Base-by-base conservation (phyloP, 257 asterid genomes). In the Vinca minor region DNA sequence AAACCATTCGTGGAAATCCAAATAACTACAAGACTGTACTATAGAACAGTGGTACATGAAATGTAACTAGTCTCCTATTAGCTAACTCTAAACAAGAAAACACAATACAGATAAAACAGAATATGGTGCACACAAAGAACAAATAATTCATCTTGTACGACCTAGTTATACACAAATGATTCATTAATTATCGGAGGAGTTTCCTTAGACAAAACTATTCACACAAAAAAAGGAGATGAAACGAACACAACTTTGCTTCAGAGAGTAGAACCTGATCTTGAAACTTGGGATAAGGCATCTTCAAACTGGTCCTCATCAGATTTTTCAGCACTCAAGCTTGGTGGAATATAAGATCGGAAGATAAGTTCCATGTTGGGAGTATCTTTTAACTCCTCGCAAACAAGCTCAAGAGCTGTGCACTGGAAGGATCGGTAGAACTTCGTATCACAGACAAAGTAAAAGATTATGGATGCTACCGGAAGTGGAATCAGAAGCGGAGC, bases 351-450 rank as follows among this genome's bases (percentile, higher is more conserved):
- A 5, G 98, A 81, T 79, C 75, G 77, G 76, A 79, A 85, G 13
- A 85, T 61, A 38, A 58, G 68, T 23, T 89, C 91, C 96, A 92
- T 46, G 34, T 85, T 79, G 0, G 96, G 96, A 25, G 48, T 54
- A 42, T 92, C 95, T 63, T 92, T 87, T 78, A 87, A 67, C 36
- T 83, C 91, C 4, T 64, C 75, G 73, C 76, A 64, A 20, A 85
- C 91, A 21, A 83, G 89, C 3, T 87, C 98, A 4, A 92, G 95
- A 0, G 95, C 89, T 0, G 94, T 80, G 52, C 73, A 58, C 59
- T 72, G 68, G 78, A 89, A 92, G 66, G 78, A 87, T 1, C 84
- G 79, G 25, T 80, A 85, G 83, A 81, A 92, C 55, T 82, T 92
- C 34, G 69, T 79, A 2, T 32, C 32, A 58, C 98, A 92, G 1